Conservation (phyloP, 495 filamentous ascomycete species). For the Podospora pseudocomata region DNA sequence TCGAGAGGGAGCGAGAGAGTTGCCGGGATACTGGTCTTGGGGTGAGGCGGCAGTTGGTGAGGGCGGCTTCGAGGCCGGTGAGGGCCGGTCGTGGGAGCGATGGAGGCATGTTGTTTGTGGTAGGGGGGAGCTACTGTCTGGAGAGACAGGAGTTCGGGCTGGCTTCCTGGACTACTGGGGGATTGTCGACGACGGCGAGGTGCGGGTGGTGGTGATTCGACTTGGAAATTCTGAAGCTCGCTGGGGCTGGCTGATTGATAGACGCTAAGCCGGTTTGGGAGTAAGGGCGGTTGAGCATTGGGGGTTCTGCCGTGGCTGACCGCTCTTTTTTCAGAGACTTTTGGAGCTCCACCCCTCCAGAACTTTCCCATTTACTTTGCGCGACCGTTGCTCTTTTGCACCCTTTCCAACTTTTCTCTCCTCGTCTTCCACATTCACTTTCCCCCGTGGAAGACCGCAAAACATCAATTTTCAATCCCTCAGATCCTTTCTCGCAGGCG, state of each 20-base stretch:
- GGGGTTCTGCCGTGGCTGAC: slow-evolving; percentile 25
- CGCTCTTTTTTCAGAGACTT: slow-evolving; percentile 26
- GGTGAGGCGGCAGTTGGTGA: slow-evolving; percentile 58
- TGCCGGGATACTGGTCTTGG: slow-evolving; percentile 52
- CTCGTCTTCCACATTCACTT: slow-evolving; percentile 25
- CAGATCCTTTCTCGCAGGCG: slow-evolving; percentile 21
- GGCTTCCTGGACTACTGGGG: slow-evolving; percentile 10
- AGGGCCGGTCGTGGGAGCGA: slow-evolving; percentile 20
- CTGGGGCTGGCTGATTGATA: background rate
- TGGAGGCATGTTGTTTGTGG: slow-evolving; percentile 14
- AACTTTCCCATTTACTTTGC: slow-evolving; percentile 24
- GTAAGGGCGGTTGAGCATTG: slow-evolving; percentile 8
- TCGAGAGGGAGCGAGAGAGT: slow-evolving; percentile 40
- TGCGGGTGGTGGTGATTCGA: slow-evolving; percentile 7
- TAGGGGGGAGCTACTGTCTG: background rate
- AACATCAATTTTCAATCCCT: slow-evolving; percentile 7
- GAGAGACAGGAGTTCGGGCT: slow-evolving; percentile 10
- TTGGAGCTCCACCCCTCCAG: slow-evolving; percentile 29
- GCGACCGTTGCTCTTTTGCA: slow-evolving; percentile 3
- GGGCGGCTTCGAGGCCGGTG: slow-evolving; percentile 24
- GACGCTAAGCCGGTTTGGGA: slow-evolving; percentile 19
- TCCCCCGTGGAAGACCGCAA: slow-evolving; percentile 24
- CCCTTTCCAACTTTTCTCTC: slow-evolving; percentile 20
- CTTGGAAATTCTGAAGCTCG: slow-evolving; percentile 31
- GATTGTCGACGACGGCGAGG: slow-evolving; percentile 4